Base-by-base conservation (phyloP, 1,284 basidiomycete genomes). In the Apiotrichum gamsii region DNA sequence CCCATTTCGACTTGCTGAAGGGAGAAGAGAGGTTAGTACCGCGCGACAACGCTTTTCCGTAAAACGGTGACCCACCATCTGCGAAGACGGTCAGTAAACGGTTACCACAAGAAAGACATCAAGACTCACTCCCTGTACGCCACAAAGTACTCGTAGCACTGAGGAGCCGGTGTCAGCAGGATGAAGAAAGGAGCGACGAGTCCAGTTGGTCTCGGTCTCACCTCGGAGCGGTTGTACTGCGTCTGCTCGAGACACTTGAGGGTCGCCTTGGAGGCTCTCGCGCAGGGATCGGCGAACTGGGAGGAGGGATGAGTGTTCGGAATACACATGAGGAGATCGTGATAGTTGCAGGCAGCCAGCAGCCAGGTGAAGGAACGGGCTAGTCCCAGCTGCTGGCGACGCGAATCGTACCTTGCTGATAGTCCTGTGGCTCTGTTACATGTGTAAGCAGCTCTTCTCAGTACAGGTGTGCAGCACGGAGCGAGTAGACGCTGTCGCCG, bases 81-180 rank as follows among this genome's bases (percentile, higher is more conserved):
- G 20, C 15, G 46, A 11, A 28, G 25, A 28, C 11, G 25, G 25
- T 28, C 25, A 28, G 25, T 11, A 6, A 28, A 28, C 25, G 25
- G 25, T 28, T 11, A 28, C 25, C 6, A 28, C 25, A 11, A 28
- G 8, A 6, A 6, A 28, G 25, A n/a, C n/a, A n/a, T n/a, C n/a
- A n/a, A n/a, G n/a, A 28, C 20, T 25, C 71, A 72, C 46, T 70
- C 69, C 45, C 67, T 50, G 50, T 73, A 73, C 18, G 65, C 69
- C 42, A 60, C 57, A 52, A 73, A 73, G 54, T 67, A 73, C 37
- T 70, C 65, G 49, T 67, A 59, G 51, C 71, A 72, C 70, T 72
- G 38, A n/a, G n/a, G n/a, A n/a, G n/a, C n/a, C n/a, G n/a, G n/a
- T n/a, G n/a, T n/a, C n/a, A n/a, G n/a, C n/a, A n/a, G n/a, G n/a